phyloP scores from a whole-genome alignment of 2,329 filamentous ascomycete species.

The Phialophora expanda region DNA sequence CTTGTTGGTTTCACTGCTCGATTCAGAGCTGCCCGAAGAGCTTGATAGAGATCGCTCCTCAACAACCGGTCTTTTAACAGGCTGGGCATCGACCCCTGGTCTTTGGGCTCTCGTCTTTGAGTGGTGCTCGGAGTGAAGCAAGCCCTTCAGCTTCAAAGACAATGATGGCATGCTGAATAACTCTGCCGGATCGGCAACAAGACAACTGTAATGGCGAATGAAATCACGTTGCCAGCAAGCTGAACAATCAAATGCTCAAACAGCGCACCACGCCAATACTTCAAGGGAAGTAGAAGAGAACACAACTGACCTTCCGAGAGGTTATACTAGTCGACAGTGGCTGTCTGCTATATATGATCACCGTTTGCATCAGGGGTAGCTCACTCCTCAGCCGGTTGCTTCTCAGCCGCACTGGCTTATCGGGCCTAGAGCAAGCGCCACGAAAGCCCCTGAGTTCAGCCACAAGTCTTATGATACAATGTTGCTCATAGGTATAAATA shows the following conservation, averaged over 20 bases:
- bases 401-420: background rate
- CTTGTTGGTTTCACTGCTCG: constrained; percentile 20
- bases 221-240: background rate
- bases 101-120: constrained; percentile 14
- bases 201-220: too few relatives aligned
- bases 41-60: background rate
- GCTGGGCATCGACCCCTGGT: background rate
- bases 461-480: background rate
- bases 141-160: constrained; percentile 24
- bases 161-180: constrained; percentile 24
- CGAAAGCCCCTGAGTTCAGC: background rate
- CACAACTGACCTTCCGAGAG: background rate
- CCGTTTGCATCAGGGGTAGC: background rate
- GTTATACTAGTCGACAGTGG: background rate
- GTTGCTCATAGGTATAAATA: too few relatives aligned
- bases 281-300: background rate
- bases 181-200: background rate
- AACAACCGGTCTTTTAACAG: background rate
- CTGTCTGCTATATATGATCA: background rate
- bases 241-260: background rate
- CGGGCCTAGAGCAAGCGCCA: background rate
- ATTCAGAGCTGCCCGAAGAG: constrained; percentile 17
- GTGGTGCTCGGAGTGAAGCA: constrained; percentile 13
- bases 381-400: background rate
- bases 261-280: background rate